Evolutionary conservation across 2,329 filamentous ascomycete species (phyloP), one percentile per base, ranked within the genome.

Genomic region (Stagonosporopsis tanaceti): DNA sequence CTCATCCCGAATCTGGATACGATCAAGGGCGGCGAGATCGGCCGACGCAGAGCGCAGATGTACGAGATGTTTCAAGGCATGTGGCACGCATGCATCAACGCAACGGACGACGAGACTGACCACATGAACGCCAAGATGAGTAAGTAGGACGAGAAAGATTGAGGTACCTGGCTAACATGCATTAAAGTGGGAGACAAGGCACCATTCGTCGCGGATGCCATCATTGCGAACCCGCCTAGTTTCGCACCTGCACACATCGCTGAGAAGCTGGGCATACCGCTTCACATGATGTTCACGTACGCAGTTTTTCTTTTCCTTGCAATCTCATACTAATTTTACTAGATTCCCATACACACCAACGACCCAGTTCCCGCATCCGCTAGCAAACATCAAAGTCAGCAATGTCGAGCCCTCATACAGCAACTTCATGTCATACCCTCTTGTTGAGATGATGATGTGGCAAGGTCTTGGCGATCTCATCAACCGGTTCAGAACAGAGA

Each of bases 241-340:
- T 92, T 92, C 72, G 90, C 89, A 0, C 89, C 92, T 63, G 82
- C 92, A 4, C 90, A 93, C 67, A 85, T 89, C 59, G 90, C 90
- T 1, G 89, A 93, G 76, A 89, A 89, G 71, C 74, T 92, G 60
- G 89, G 89, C 0, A 86, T 92, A 24, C 90, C 90, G 0, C 71
- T 92, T 15, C 90, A 93, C 66, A 86, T 96, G 77, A 96, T 96
- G 90, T 97, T 96, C 78, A 97, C 93, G 57, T 90, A 81, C 72
- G 87, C 59, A 84, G 25, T 4, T 0, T 2, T 28, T 9, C 3
- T 24, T 6, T 8, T 14, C 17, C 34, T 17, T 12, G 4, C 9
- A n/a, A 48, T 71, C 68, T 65, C 4, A 11, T 12, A 28, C 61
- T 71, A 35, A 68, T 27, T 3, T 9, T 3, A 67, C 66, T 54